Evolutionary conservation across 768 basidiomycete species (phyloP), one percentile per base, ranked within the genome.

Genomic region (Leccinum subtestaceum): DNA sequence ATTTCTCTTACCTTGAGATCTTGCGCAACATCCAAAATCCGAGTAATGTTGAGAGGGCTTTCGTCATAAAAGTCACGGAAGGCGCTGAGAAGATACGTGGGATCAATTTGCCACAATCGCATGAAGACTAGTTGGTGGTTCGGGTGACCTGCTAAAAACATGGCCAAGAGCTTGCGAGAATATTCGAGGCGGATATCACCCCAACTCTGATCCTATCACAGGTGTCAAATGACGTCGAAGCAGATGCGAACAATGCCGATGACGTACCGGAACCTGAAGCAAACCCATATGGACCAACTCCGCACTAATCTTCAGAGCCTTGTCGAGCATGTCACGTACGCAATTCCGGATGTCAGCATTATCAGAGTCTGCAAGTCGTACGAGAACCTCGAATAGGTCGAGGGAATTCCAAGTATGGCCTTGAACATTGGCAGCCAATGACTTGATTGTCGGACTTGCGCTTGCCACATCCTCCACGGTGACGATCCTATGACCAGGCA

Each of bases 111-210:
- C 90, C 93, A 95, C 56, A 99, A 86, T 51, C 94, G 84, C 86
- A 96, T 94, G 77, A 98, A 98, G 57, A 98, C 95, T 10, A 99
- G 84, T 64, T 97, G 93, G 67, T 97, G 94, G 65, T 95, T 95
- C 8, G 95, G 94, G 67, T 95, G 91, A 15, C 93, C 92, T 19
- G 87, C 88, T 45, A 98, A 80, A 77, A 98, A 98, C 86, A 93
- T 91, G 38, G 85, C 81, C 52, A 98, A 79, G 13, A 98, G 78
- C 64, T 89, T 89, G 58, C 88, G 84, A 2, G 92, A 86, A 72
- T 98, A 92, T 64, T 93, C 93, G n/a, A 84, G 74, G 21, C 95
- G 89, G 51, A 93, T 87, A 21, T 91, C 85, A 65, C 89, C 92
- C 91, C 96, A 97, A 5, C 85, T 81, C 60, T 89, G 79, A 78